phyloP scores from a whole-genome alignment of 495 filamentous ascomycete species.

The Poronia punctata region DNA sequence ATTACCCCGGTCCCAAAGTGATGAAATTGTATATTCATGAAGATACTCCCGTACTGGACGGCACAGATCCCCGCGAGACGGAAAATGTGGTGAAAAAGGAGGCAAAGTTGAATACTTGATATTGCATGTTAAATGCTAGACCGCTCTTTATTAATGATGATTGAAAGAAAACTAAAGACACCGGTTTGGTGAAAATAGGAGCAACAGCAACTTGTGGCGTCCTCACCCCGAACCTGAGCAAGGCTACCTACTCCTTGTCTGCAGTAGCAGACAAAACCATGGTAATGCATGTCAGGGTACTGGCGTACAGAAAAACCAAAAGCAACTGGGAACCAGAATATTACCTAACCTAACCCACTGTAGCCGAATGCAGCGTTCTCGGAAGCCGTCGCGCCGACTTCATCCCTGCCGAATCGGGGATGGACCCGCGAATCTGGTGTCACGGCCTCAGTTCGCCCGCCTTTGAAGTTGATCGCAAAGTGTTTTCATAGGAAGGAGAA shows the following conservation, averaged over 20 bases:
- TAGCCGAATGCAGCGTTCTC: constrained; percentile 10
- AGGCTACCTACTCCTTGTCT: too few relatives aligned
- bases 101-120: too few relatives aligned
- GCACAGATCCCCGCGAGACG: constrained; percentile 8
- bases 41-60: constrained; percentile 14
- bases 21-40: constrained; percentile 39
- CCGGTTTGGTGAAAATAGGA: constrained; percentile 14
- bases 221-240: too few relatives aligned
- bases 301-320: too few relatives aligned
- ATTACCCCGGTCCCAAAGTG: constrained; percentile 55
- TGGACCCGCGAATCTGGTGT: constrained; percentile 10
- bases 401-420: constrained; percentile 10
- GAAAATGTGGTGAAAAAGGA: neutral
- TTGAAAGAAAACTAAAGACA: too few relatives aligned
- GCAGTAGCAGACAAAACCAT: too few relatives aligned
- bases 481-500: too few relatives aligned
- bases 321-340: too few relatives aligned
- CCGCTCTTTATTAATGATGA: too few relatives aligned
- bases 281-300: too few relatives aligned
- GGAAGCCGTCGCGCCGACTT: constrained; percentile 21
- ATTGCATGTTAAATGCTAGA: too few relatives aligned
- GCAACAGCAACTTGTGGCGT: neutral
- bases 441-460: too few relatives aligned
- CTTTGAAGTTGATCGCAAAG: constrained; percentile 11
- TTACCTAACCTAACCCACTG: neutral